Evolutionary conservation across 805 yeast genomes (phyloP), one percentile per base, ranked within the genome.

Genomic region (Candida ponderosae): DNA sequence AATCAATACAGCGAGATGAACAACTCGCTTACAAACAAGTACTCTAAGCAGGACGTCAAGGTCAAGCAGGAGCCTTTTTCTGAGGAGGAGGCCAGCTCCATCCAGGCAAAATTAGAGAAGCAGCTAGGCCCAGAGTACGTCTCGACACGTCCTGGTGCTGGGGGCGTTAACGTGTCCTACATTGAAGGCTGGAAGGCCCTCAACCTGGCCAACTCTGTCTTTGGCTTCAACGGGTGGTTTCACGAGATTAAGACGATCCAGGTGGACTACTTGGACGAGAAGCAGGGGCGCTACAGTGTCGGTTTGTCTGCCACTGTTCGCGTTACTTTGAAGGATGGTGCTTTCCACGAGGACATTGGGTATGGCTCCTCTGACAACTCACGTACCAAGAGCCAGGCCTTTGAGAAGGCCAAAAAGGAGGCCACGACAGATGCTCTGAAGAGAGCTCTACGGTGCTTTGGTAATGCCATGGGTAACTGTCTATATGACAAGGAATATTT

Each of bases 161-260:
- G 86, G 3, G 79, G 82, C 13, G 69, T 67, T 33, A 66, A 72
- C 38, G 84, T 84, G 4, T 76, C 82, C 3, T 83, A 84, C 48
- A 69, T 84, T 30, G 93, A 83, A 57, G 95, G 94, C 1, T 83
- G 90, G 88, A 80, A 76, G 52, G 90, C 85, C 2, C 70, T 84
- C 29, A 81, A 81, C 50, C 57, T 84, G 33, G 94, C 95, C 13
- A 84, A 84, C 50, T 81, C 79, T 47, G 77, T 84, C 4, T 83
- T 84, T 66, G 94, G 94, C 0, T 83, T 80, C 48, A 78, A 82
- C 51, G 93, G 93, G 1, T 84, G 95, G 95, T 67, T 70, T 45
- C 77, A 88, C 0, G 90, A 83, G 48, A 70, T 84, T 5, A 73
- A 74, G 41, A 68, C 66, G 31, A 71, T 78, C 14, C 76, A 72